Evolutionary conservation across 345 rosid species (phyloP).

Genomic region (Draba incana): DNA sequence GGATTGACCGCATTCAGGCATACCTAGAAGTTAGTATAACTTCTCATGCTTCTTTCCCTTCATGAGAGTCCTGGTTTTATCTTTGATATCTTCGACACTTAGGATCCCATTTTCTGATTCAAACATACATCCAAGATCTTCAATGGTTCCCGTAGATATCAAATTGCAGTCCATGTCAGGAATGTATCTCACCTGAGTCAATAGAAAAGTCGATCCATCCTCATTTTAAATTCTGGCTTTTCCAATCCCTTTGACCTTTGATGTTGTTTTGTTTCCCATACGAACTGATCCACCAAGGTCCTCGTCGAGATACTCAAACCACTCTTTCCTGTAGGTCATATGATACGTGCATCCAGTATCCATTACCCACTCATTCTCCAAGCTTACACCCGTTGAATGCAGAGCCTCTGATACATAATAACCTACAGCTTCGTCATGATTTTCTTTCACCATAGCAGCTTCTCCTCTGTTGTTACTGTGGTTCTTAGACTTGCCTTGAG

Average conservation of each 20-base stretch:
- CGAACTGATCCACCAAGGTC: background rate
- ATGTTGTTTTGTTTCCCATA: background rate
- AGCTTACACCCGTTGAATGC: background rate
- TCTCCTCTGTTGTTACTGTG: no score
- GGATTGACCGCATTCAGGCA: no score
- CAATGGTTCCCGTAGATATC: background rate
- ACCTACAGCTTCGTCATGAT: no score
- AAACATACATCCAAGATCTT: background rate
- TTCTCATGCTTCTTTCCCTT: no score
- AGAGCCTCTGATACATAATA: no score
- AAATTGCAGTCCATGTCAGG: background rate
- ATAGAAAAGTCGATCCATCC: background rate
- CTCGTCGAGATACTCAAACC: background rate
- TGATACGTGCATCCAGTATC: background rate
- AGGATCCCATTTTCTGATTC: background rate
- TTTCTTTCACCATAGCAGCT: no score
- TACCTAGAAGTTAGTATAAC: no score
- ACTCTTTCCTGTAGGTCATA: background rate
- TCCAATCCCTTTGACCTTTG: background rate
- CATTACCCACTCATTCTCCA: background rate
- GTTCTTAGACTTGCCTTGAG: no score
- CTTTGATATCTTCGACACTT: no score
- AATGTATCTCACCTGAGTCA: background rate
- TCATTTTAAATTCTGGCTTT: background rate
- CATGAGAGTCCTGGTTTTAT: no score